Evolutionary conservation across 805 yeast genomes (phyloP), one percentile per base, ranked within the genome.

Genomic region (Cyberlindnera xylosilytica): DNA sequence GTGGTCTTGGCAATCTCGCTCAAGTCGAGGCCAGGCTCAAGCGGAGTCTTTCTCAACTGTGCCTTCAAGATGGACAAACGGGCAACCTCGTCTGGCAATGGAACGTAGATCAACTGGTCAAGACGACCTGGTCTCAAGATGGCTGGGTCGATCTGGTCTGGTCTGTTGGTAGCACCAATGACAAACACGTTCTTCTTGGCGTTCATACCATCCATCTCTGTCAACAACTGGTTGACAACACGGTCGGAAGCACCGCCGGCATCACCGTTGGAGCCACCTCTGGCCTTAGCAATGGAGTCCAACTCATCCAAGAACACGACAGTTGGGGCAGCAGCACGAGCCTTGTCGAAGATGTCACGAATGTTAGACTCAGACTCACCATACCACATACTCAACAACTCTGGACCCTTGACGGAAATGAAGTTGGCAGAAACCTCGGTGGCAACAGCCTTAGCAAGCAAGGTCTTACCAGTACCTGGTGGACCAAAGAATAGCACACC

Each of bases 161-260:
- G 99, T 75, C 99, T 83, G 72, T 93, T 93, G 44, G 99, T 93
- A 32, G 99, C 99, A 71, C 99, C 99, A 70, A 93, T 88, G 44
- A 93, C 97, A 62, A 93, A 93, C 28, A 93, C 99, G 62, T 93
- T 93, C 82, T 93, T 93, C 76, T 93, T 93, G 51, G 97, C 96
- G 64, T 93, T 93, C 99, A 93, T 93, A 80, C 99, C 99, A 69
- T 93, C 99, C 99, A 93, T 93, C 72, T 90, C 96, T 8, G 97
- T 89, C 65, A 90, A 78, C 63, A 90, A 78, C 72, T 90, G 97
- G 69, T 91, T 90, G 40, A 90, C 97, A 50, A 90, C 97, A 68
- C 96, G 82, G 70, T 90, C 97, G 41, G 93, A 81, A 20, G 97
- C 97, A 47, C 97, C 98, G 54, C 97, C 96, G 17, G 96, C 95